A percentile compares a stretch with the other conserved stretches of the same genome.
Conservation (phyloP, 306 rosid genomes). For the Hylodesmum podocarpum region DNA sequence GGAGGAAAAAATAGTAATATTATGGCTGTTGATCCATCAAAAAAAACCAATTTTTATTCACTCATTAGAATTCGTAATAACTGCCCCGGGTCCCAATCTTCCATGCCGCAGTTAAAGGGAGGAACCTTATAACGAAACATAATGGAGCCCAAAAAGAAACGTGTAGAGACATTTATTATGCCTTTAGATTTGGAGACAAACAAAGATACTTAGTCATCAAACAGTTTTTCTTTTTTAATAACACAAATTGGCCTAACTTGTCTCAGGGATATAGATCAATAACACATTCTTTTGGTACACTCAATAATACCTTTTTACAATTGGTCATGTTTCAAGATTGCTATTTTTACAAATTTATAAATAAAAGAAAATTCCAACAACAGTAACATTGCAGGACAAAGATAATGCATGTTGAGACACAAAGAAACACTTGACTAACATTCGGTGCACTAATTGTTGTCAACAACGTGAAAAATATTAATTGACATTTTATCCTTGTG, state of each 20-base stretch:
- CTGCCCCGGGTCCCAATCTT: slow-evolving; percentile 16
- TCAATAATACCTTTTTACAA: not conserved
- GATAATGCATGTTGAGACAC: not conserved
- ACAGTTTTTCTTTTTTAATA: not conserved
- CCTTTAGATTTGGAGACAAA: not conserved
- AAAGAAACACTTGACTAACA: not conserved
- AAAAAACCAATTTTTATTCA: not conserved
- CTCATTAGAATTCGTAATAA: not conserved
- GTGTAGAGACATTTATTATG: not conserved
- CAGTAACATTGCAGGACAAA: not conserved
- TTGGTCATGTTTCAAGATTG: not conserved
- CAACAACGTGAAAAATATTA: not conserved
- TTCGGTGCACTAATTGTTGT: not conserved
- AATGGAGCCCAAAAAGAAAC: slow-evolving; percentile 16
- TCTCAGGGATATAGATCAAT: not conserved
- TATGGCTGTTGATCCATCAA: not conserved
- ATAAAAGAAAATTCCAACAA: not conserved
- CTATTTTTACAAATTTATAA: not conserved
- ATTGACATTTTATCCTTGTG: not conserved
- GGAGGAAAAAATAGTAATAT: not conserved
- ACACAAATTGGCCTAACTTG: not conserved
- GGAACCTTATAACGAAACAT: not conserved
- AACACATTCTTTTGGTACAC: not conserved
- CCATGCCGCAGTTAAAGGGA: slow-evolving; percentile 18
- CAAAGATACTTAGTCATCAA: not conserved